Evolutionary conservation across 73 alveolate genomes (phyloP), one percentile per base, ranked within the genome.

Genomic region (Stentor roeselii): DNA sequence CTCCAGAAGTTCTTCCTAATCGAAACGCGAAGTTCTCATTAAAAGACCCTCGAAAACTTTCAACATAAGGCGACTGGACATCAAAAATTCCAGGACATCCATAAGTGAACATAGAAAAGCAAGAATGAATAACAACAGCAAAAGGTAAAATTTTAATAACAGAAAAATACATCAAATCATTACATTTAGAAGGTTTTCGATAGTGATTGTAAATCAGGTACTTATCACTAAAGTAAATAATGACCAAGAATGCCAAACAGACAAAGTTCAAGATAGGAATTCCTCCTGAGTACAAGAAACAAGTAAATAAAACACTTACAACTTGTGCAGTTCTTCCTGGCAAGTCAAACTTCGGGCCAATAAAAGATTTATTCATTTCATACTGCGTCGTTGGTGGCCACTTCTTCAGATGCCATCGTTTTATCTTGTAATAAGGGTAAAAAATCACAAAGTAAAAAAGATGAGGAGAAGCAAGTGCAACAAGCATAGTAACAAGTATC

Each of bases 271-370:
- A 32, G 21, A 67, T 1, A 67, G 80, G 80, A 30, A 67, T n/a
- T 34, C 80, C 80, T 30, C 80, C 41, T 30, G 80, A 67, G 34
- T 21, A 67, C 11, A 34, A 27, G 34, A 30, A 67, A 21, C 50
- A 67, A 1, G 80, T 67, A 2, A 67, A 67, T 27, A 67, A 27
- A 14, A 67, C 80, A 21, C 27, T 67, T 21, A 67, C 21, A 67
- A 67, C 34, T 32, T 21, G n/a, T 11, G 80, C n/a, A 21, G 41
- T 67, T 67, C 80, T 21, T 67, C 42, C n/a, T 27, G 80, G 27
- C 34, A 67, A 27, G 27, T 21, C 80, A 67, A 67, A 67, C 37
- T 21, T 34, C 14, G 80, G 80, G 27, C 80, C 80, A 30, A 67
- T 30, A 67, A 67, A 67, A 21, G 41, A 15, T 11, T 67, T 34